Percentiles rank a stretch among this genome's conserved stretches.
These are phyloP conservation scores for Trypanosoma platydactyli DNA, from an alignment of 208 protist species.

Conservation along the genomic window DNA sequence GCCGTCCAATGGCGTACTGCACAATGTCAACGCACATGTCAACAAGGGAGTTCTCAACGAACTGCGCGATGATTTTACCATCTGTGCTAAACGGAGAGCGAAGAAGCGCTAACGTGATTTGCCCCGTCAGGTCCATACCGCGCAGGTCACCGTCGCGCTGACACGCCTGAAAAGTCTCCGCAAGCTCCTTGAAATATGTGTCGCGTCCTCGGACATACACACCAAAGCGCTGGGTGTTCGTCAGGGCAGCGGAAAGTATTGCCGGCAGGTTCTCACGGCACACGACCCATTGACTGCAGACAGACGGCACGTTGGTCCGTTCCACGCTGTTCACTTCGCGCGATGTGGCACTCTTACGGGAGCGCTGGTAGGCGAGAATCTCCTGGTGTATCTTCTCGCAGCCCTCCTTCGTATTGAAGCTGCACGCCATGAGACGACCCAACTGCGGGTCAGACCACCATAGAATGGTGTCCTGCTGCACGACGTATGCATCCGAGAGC, in stretches of 20 bases:
- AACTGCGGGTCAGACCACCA: constrained; percentile 71
- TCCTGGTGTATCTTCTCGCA: constrained; percentile 49
- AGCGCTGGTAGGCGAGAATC: constrained; percentile 51
- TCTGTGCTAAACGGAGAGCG: constrained; percentile 68
- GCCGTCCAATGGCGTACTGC: constrained; percentile 69
- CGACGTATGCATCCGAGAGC: constrained; percentile 61
- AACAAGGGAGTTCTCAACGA: constrained; percentile 61
- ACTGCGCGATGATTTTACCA: constrained; percentile 68
- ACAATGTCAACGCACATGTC: constrained; percentile 79
- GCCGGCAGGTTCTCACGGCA: constrained; percentile 52
- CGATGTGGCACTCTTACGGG: constrained; percentile 8
- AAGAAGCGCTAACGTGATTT: constrained; percentile 57
- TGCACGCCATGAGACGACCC: constrained; percentile 64
- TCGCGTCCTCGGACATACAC: constrained; percentile 49
- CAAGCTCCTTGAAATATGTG: constrained; percentile 56
- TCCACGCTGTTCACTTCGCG: constrained; percentile 11
- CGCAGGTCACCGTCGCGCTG: constrained; percentile 32
- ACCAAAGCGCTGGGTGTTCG: constrained; percentile 60
- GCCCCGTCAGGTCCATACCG: constrained; percentile 39
- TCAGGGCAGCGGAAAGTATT: constrained; percentile 50
- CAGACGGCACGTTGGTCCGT: constrained; percentile 4
- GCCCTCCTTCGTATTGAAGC: constrained; percentile 68
- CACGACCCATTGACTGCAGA: constrained; percentile 48
- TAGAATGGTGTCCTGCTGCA: constrained; percentile 70
- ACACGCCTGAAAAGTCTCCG: constrained; percentile 46